phyloP scores from a whole-genome alignment of 129 eudicot genomes.

The Calendula officinalis region DNA sequence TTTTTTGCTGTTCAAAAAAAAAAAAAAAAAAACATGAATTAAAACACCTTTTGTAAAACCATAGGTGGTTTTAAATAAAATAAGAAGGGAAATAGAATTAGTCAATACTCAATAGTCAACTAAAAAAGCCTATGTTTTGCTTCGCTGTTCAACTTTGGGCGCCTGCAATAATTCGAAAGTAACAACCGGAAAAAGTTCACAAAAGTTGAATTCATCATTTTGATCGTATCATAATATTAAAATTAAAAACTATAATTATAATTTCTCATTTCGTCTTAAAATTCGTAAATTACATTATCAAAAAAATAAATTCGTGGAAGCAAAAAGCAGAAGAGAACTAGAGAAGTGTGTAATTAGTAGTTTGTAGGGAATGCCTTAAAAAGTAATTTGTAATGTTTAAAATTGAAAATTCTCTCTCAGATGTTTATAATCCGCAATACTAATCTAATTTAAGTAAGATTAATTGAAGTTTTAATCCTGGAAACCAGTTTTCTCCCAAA shows the following conservation, averaged over 20 bases:
- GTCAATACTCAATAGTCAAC: background rate
- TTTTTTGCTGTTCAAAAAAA: too few species aligned
- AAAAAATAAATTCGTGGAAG: background rate
- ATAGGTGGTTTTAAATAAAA: too few species aligned
- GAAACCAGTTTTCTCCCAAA: constrained; percentile 88
- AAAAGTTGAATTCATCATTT: constrained; percentile 4
- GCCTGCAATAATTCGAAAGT: constrained; percentile 28
- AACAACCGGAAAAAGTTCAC: background rate
- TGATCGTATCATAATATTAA: background rate
- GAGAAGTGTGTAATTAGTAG: background rate
- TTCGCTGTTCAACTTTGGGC: constrained; percentile 17
- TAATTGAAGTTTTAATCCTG: constrained; percentile 40
- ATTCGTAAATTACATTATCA: constrained; percentile 16
- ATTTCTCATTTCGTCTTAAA: constrained; percentile 19
- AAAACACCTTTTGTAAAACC: too few species aligned
- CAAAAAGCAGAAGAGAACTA: background rate
- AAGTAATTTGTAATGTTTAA: constrained; percentile 9
- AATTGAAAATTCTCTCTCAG: constrained; percentile 25
- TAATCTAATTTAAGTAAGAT: constrained; percentile 9
- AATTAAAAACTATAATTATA: background rate
- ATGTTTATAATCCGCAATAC: constrained; percentile 23
- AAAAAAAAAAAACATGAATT: too few species aligned
- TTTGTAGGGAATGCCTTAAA: too few species aligned
- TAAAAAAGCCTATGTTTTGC: background rate
- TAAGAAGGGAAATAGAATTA: background rate